Evolutionary conservation across 2,329 filamentous ascomycete species (phyloP).

Genomic region (Cladophialophora carrionii): DNA sequence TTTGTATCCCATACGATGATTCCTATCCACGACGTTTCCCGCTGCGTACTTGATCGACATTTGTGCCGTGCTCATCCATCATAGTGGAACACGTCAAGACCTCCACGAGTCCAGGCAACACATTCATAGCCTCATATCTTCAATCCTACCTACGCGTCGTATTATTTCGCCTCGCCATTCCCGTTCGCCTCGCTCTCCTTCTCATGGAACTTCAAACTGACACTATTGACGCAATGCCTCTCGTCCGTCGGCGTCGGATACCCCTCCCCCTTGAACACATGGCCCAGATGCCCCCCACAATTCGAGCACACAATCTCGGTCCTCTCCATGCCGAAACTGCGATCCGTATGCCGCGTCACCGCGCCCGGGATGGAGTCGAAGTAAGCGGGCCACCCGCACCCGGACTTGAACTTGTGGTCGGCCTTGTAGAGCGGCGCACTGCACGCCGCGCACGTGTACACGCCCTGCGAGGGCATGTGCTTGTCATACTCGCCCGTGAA

Average conservation of each 20-base stretch:
- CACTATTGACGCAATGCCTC: slow-evolving; percentile 93
- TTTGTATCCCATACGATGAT: no score
- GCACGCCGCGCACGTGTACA: slow-evolving; percentile 88
- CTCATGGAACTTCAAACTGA: slow-evolving; percentile 79
- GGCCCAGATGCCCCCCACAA: slow-evolving; percentile 88
- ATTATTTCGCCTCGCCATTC: slow-evolving; percentile 23
- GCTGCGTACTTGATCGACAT: no score
- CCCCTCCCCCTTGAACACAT: slow-evolving; percentile 90
- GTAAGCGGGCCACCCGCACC: slow-evolving; percentile 97
- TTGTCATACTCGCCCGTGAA: slow-evolving; percentile 84
- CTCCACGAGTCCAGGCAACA: no score
- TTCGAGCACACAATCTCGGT: slow-evolving; percentile 95
- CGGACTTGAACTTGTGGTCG: slow-evolving; percentile 91
- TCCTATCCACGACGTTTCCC: no score
- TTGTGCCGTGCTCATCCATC: no score
- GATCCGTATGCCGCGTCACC: slow-evolving; percentile 79
- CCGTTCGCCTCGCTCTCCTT: slow-evolving; percentile 46
- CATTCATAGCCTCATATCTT: no score
- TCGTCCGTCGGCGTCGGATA: slow-evolving; percentile 87
- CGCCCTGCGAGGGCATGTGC: slow-evolving; percentile 73
- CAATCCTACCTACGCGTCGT: no score
- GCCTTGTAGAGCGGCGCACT: slow-evolving; percentile 87
- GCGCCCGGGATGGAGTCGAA: slow-evolving; percentile 93
- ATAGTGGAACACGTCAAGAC: no score
- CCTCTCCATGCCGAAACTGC: slow-evolving; percentile 75